These are phyloP conservation scores for Cordia subcordata DNA, from an alignment of 257 asterid species.

Conservation along the genomic window DNA sequence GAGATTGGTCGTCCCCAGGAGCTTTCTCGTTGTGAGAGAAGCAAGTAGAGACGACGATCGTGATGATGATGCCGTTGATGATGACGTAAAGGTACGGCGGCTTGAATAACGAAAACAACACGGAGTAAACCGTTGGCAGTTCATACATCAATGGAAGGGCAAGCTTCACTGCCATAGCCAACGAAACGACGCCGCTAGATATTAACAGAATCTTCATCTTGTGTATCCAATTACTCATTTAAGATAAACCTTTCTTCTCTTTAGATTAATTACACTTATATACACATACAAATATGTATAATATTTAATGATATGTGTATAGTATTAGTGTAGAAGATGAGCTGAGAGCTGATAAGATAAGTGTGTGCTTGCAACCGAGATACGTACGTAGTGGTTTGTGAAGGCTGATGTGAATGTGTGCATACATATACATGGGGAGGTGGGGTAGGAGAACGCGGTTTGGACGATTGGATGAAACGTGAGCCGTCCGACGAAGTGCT, in stretches of 20 bases:
- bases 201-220: constrained; percentile 45
- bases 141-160: constrained; percentile 35
- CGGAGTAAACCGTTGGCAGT: constrained; percentile 44
- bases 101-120: constrained; percentile 36
- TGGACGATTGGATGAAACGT: constrained; percentile 21
- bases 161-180: constrained; percentile 31
- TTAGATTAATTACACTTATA: too few relatives aligned
- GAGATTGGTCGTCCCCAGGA: constrained; percentile 11
- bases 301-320: too few relatives aligned
- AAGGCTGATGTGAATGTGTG: background rate
- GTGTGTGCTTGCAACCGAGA: background rate
- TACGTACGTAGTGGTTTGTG: too few relatives aligned
- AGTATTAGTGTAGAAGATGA: background rate
- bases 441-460: constrained; percentile 36
- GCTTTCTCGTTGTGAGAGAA: constrained; percentile 18
- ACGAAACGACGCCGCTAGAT: constrained; percentile 45
- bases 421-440: constrained; percentile 10
- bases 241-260: constrained; percentile 5
- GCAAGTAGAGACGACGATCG: constrained; percentile 59
- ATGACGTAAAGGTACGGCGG: constrained; percentile 73
- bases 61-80: constrained; percentile 66
- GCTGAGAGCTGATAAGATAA: background rate
- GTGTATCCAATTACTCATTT: constrained; percentile 24
- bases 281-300: too few relatives aligned
- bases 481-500: constrained; percentile 38